Base-by-base conservation (phyloP, 148 eudicot genomes). In the Vaccinium darrowii region DNA sequence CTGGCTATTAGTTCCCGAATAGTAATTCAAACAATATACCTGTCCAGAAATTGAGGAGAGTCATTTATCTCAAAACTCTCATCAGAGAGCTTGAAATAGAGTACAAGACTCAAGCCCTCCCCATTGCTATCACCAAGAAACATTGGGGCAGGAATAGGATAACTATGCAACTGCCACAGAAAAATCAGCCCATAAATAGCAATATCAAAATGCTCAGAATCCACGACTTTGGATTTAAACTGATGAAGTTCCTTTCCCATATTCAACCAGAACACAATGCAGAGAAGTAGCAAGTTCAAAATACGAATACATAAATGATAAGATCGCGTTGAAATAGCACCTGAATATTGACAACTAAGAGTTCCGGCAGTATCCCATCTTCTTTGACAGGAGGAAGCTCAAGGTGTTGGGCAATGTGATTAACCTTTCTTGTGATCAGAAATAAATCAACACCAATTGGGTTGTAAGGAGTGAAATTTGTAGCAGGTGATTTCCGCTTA, bases 81-180 rank as follows among this genome's bases (percentile, higher is more conserved):
- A 33, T 33, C 36, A 76, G 93, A 90, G 84, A 94, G 92, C 87
- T 90, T 94, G 85, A 94, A 95, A 85, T 94, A 95, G 21, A 95
- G 85, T 12, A 95, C 98, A 81, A 95, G 93, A 88, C 93, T 95
- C 90, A 95, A 86, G 81, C 98, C 98, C 78, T 95, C 98, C 82
- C 98, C 98, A 65, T 95, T 94, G 73, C 87, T 60, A 39, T 95
- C 98, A 33, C 96, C 94, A 52, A 88, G 87, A 84, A 95, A 95
- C 89, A 95, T 88, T 51, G 96, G 80, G 56, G 96, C 84, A 33
- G 36, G 36, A 33, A 33, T 0, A 33, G 98, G 93, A 89, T 95
- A 94, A 50, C 92, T 88, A 33, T 96, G 98, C 77, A 94, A 85
- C 98, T 95, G 89, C 79, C 33, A 86, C 52, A 21, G 25, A 5